A percentile compares a stretch with the other conserved stretches of the same genome.
phyloP scores from a whole-genome alignment of 805 yeast genomes.

The Candida caryicola region DNA sequence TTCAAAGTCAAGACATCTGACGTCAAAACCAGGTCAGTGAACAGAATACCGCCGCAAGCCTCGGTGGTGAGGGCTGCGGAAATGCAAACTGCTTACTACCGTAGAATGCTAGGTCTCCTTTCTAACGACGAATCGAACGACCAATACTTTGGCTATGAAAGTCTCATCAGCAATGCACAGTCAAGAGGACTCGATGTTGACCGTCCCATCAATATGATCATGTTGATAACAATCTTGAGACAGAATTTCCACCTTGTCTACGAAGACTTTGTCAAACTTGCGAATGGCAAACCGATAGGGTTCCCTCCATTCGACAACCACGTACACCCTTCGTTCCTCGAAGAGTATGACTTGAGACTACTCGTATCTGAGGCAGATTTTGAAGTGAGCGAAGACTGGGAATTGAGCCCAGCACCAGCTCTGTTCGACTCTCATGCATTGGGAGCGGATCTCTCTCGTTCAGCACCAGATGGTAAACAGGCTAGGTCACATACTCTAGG shows the following conservation, averaged over 20 bases:
- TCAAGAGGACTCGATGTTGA: constrained; percentile 49
- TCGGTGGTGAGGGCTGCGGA: constrained; percentile 50
- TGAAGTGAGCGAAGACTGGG: neutral
- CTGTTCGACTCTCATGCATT: neutral
- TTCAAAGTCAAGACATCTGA: constrained; percentile 35
- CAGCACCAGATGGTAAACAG: no score
- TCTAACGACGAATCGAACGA: constrained; percentile 14
- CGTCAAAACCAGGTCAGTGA: constrained; percentile 56
- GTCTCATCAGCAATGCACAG: constrained; percentile 45
- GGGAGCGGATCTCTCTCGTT: neutral
- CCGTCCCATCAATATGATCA: constrained; percentile 42
- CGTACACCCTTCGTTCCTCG: constrained; percentile 8
- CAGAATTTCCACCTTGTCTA: constrained; percentile 32
- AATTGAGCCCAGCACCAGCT: neutral
- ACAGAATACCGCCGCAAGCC: constrained; percentile 45
- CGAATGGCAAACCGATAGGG: constrained; percentile 45
- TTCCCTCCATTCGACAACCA: constrained; percentile 39
- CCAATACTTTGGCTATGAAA: constrained; percentile 33
- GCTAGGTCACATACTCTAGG: no score
- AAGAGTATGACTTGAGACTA: constrained; percentile 6
- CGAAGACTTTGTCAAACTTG: constrained; percentile 44
- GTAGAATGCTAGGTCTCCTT: constrained; percentile 44
- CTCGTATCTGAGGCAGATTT: constrained; percentile 6
- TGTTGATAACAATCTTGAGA: constrained; percentile 37
- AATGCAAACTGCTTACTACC: constrained; percentile 61